phyloP scores from a whole-genome alignment of 345 rosid species.

The Odontarrhena argentea region DNA sequence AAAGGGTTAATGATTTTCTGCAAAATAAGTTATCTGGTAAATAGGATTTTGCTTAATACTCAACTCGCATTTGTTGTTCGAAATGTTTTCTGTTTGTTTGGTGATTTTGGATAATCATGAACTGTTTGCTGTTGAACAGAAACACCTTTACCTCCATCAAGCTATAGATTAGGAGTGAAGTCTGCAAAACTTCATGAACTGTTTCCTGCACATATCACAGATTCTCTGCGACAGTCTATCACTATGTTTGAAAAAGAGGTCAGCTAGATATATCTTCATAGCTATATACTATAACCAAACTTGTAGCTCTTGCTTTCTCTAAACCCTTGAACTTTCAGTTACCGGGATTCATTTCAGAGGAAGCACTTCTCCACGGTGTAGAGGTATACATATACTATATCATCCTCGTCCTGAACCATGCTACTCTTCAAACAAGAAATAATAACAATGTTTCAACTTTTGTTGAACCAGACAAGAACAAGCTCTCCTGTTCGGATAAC shows the following conservation, averaged over 20 bases:
- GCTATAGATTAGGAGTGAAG: slow-evolving; percentile 88
- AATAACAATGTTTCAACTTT: neutral
- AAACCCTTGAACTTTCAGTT: slow-evolving; percentile 54
- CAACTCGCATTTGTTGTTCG: neutral
- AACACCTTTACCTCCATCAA: slow-evolving; percentile 75
- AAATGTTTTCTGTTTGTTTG: neutral
- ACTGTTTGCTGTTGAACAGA: slow-evolving; percentile 50
- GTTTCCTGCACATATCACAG: slow-evolving; percentile 69
- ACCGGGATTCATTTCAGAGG: slow-evolving; percentile 83
- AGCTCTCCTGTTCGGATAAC: slow-evolving; percentile 87
- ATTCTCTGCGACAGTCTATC: slow-evolving; percentile 70
- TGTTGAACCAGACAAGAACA: slow-evolving; percentile 68
- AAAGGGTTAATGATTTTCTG: slow-evolving; percentile 82
- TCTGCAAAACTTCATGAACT: slow-evolving; percentile 82
- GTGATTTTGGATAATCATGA: slow-evolving; percentile 29
- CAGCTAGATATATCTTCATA: slow-evolving; percentile 8
- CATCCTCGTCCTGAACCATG: slow-evolving; percentile 9
- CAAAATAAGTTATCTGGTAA: slow-evolving; percentile 77
- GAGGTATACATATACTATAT: slow-evolving; percentile 56
- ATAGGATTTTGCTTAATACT: neutral
- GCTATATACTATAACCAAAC: neutral
- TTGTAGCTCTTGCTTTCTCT: slow-evolving; percentile 16
- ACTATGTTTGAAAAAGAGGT: slow-evolving; percentile 84
- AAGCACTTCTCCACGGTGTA: slow-evolving; percentile 93
- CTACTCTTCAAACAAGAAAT: slow-evolving; percentile 5